These are phyloP conservation scores for Erysiphe pulchra DNA, from an alignment of 2,329 filamentous ascomycete genomes.

Conservation along the genomic window DNA sequence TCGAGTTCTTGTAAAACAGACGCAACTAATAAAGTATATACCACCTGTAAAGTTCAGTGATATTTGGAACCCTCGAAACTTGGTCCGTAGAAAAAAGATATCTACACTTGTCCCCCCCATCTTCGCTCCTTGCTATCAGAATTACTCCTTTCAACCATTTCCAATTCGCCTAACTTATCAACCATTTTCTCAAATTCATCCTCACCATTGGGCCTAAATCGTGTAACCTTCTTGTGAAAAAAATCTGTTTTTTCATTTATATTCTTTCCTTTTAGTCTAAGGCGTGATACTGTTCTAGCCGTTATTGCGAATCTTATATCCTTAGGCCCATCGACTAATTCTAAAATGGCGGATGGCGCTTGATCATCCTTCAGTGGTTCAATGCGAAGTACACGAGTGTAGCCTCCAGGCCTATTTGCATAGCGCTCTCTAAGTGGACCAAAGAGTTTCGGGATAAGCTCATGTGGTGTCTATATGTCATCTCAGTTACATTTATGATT, in stretches of 20 bases:
- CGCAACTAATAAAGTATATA: neutral
- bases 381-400: slow-evolving; percentile 80
- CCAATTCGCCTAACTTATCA: slow-evolving; percentile 15
- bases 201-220: slow-evolving; percentile 41
- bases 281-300: slow-evolving; percentile 53
- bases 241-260: slow-evolving; percentile 46
- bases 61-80: no score
- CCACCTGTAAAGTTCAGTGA: neutral
- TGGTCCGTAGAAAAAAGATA: neutral
- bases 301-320: slow-evolving; percentile 92
- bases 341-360: slow-evolving; percentile 69
- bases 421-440: slow-evolving; percentile 62
- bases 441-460: slow-evolving; percentile 67
- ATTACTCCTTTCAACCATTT: slow-evolving; percentile 12
- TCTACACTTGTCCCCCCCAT: slow-evolving; percentile 4
- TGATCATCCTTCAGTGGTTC: slow-evolving; percentile 75
- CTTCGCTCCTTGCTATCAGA: slow-evolving; percentile 6
- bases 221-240: slow-evolving; percentile 67
- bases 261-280: slow-evolving; percentile 25
- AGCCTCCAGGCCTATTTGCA: slow-evolving; percentile 55
- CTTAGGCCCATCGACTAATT: slow-evolving; percentile 79
- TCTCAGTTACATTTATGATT: neutral
- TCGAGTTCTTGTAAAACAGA: slow-evolving; percentile 55
- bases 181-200: slow-evolving; percentile 42
- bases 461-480: slow-evolving; percentile 33